A percentile compares a stretch with the other conserved stretches of the same genome.
These are phyloP conservation scores for Saccharomyces pastorianus DNA, from an alignment of 1,139 yeast species.

Conservation along the genomic window DNA sequence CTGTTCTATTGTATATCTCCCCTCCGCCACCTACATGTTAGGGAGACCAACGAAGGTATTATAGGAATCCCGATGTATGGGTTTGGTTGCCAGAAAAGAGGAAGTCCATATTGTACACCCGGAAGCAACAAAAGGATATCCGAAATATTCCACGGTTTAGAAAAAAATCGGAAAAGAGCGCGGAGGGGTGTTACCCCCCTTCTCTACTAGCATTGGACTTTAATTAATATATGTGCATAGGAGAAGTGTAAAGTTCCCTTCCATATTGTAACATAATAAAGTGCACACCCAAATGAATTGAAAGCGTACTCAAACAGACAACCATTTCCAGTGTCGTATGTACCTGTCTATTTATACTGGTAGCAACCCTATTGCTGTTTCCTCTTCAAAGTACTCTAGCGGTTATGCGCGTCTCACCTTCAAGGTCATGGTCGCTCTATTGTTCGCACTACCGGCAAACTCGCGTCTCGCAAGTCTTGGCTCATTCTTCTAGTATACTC, in stretches of 20 bases:
- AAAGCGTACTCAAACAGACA: background rate
- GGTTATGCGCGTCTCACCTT: background rate
- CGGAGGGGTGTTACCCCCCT: background rate
- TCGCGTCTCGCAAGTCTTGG: background rate
- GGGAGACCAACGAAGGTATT: background rate
- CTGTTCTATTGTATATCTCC: background rate
- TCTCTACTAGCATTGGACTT: background rate
- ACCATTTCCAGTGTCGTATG: background rate
- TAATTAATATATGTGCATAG: background rate
- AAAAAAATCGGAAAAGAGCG: background rate
- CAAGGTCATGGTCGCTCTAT: background rate
- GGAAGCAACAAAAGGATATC: background rate
- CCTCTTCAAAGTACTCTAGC: background rate
- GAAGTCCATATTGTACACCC: background rate
- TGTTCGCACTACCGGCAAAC: background rate
- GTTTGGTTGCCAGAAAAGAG: background rate
- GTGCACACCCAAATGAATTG: background rate
- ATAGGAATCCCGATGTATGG: background rate
- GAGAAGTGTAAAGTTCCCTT: background rate
- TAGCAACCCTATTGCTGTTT: background rate
- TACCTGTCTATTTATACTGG: background rate
- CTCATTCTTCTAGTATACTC: background rate
- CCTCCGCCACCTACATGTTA: background rate
- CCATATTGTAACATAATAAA: background rate
- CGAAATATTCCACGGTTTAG: background rate